Base-by-base conservation (phyloP, 495 filamentous ascomycete genomes). In the Chaetomium fimeti region DNA sequence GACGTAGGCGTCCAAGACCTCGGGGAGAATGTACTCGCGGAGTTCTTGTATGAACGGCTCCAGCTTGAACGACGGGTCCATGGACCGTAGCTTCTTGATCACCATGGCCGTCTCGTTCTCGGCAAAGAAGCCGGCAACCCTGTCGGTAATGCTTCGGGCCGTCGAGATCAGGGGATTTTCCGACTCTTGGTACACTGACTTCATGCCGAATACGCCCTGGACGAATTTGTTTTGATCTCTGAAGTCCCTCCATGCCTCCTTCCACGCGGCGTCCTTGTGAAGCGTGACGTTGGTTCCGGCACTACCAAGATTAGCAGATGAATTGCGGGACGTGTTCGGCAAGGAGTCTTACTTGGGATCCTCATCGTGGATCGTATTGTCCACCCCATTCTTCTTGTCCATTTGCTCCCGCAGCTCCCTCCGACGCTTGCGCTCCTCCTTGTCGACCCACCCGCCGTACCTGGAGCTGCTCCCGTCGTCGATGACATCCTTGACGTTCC, bases 61-160 rank as follows among this genome's bases (percentile, higher is more conserved):
- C 72, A 96, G 84, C 75, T 96, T 91, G 83, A 98, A 98, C 62
- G 81, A 87, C 15, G 94, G 95, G 69, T 98, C 95, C 85, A 98
- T 95, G 65, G 91, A 86, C n/a, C 92, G 87, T 79, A 98, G 93
- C 75, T 92, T 96, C 79, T 95, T 97, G 81, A 98, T 93, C 3
- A 98, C 94, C 81, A 84, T 87, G 18, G 94, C 94, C 13, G 94
- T 97, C 77, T 98, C 94, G 75, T 97, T 98, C 75, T 98, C 94
- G 42, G 94, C 94, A 67, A 98, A 98, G 77, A 97, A 98, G 28
- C 95, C 92, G 55, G 90, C 91, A 32, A 98, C 84, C 48, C 90
- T 85, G 75, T 98, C 94, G 13, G 92, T 91, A 65, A 98, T 95
- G 76, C 89, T 92, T 68, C 94, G 89, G 2, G 93, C 94, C 7